Base-by-base conservation (phyloP, 192 early-diverging fungal genomes). In the Podila verticillata region DNA sequence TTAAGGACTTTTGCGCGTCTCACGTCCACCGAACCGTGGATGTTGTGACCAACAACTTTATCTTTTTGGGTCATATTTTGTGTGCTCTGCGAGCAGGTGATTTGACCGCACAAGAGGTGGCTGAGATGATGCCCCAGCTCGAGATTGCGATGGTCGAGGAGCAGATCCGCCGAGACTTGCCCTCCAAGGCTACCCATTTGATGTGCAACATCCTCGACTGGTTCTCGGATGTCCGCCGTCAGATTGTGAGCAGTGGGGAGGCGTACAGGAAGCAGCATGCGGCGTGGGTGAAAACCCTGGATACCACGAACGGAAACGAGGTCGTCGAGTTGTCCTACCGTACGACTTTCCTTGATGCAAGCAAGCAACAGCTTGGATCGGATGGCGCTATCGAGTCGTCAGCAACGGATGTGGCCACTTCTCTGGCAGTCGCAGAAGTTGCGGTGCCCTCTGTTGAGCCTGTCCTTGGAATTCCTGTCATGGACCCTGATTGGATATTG, bases 41-140 rank as follows among this genome's bases (percentile, higher is more conserved):
- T 59, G 68, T 73, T 19, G 62, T 85, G 12, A 66, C 71, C n/a
- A 85, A 85, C 68, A 70, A 72, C 60, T 71, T 73, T 24, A 72
- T 85, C 47, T 82, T 75, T 31, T 56, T 85, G 24, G 84, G 80
- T 10, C 84, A 85, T 51, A 47, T 82, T n/a, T 64, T 85, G n/a
- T 82, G 75, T 56, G 84, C 84, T 5, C 8, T 85, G 12, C 29
- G 81, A 32, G 72, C 74, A 48, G 75, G 81, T 10, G 84, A 85
- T 54, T 70, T 85, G 24, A 58, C 63, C 4, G 7, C 5, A 5
- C 63, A 57, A 30, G 68, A 79, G 57, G 26, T 85, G 59, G 32
- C 28, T 3, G 29, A 4, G 28, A 63, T 66, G 60, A 17, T 75
- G 39, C 61, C 72, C 9, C n/a, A 59, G 54, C 60, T 85, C 31